Evolutionary conservation across 2,329 filamentous ascomycete species (phyloP), one percentile per base, ranked within the genome.

Genomic region (Sporothrix luriei): DNA sequence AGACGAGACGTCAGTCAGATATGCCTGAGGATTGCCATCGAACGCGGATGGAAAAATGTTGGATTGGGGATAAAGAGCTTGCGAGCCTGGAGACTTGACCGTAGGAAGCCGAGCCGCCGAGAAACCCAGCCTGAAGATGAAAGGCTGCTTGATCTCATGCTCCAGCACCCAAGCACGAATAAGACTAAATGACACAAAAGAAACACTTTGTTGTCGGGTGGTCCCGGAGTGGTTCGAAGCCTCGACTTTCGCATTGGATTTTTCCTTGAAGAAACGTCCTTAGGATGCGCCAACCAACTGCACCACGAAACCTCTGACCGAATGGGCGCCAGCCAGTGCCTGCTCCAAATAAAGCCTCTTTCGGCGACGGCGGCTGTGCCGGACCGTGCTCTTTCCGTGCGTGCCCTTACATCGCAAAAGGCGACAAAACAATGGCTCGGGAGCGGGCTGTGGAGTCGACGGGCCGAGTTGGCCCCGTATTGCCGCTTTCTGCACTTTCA

Each of bases 281-380:
- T 68, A 68, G 52, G 66, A 59, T 68, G 66, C 52, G 66, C 66
- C 59, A 68, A 68, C 66, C 66, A 68, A 68, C 66, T 68, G 66
- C 66, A 68, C 66, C 66, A 68, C 66, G 52, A 52, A 68, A 68
- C 52, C 52, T 7, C 16, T 38, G 19, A n/a, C 16, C 26, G 66
- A 55, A 38, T 68, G 52, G 65, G 40, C 65, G 51, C 29, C 66
- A 38, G 66, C 49, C 33, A 38, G 33, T 68, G 66, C 19, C 66
- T 10, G 46, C 11, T 33, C 26, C 46, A 26, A 19, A 26, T 46
- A 6, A 4, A 40, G 5, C 21, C 21, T 4, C 2, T 46, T 26
- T 62, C 57, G 57, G 38, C 38, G 13, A 16, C 38, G 57, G 16
- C n/a, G 11, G 38, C 21, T 21, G 38, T 19, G 13, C 38, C 38